These are phyloP conservation scores for Talaromyces sp. DNA, from an alignment of 2,329 filamentous ascomycete species.

Conservation along the genomic window DNA sequence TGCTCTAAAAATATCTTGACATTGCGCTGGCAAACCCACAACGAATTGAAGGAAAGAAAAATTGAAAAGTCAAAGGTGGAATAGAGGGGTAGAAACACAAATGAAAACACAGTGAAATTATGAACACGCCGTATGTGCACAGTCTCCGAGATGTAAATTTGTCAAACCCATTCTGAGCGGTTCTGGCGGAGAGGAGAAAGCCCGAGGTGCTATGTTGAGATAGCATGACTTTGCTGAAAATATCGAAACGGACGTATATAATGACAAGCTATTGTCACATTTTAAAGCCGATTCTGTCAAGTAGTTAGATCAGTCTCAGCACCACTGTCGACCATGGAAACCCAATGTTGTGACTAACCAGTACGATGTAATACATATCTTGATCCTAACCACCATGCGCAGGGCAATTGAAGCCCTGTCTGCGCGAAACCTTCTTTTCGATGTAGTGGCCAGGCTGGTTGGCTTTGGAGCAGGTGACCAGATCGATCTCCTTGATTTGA, in stretches of 20 bases:
- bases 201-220: slow-evolving; percentile 3
- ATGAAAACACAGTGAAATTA: neutral
- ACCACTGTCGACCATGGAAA: neutral
- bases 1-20: slow-evolving; percentile 5
- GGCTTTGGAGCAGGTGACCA: slow-evolving; percentile 34
- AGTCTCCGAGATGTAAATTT: neutral
- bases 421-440: slow-evolving; percentile 31
- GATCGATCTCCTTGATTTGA: slow-evolving; percentile 31
- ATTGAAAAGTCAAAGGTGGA: neutral
- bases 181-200: neutral
- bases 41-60: slow-evolving; percentile 10
- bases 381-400: slow-evolving; percentile 24
- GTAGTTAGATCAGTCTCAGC: neutral
- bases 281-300: slow-evolving; percentile 7
- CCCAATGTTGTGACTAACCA: neutral
- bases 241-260: slow-evolving; percentile 3
- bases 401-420: slow-evolving; percentile 34
- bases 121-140: neutral
- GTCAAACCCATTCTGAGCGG: neutral
- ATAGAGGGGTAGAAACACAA: slow-evolving; percentile 9
- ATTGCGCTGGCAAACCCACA: slow-evolving; percentile 11
- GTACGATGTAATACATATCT: neutral
- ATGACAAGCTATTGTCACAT: slow-evolving; percentile 10
- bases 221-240: slow-evolving; percentile 7
- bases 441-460: slow-evolving; percentile 32